These are phyloP conservation scores for Vitis hybrid DNA, from an alignment of 177 flowering plant species.

Conservation along the genomic window DNA sequence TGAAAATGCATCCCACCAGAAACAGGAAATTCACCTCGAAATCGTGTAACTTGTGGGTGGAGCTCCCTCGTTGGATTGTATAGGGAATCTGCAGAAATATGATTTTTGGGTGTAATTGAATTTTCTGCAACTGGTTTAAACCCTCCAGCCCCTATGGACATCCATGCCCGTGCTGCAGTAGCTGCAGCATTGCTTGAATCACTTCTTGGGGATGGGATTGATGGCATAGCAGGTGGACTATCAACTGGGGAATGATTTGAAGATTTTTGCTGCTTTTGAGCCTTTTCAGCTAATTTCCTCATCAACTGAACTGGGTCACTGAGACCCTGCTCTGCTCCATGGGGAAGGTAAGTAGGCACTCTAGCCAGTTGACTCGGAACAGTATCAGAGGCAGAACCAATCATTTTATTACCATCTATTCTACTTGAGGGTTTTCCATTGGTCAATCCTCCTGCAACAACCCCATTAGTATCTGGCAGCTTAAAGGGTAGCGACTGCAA, in stretches of 20 bases:
- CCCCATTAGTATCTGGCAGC: constrained; percentile 30
- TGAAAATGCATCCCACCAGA: constrained; percentile 36
- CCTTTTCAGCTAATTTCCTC: constrained; percentile 58
- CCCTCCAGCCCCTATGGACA: constrained; percentile 68
- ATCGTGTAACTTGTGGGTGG: constrained; percentile 37
- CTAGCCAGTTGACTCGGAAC: constrained; percentile 31
- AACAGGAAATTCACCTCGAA: constrained; percentile 42
- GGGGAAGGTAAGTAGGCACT: constrained; percentile 28
- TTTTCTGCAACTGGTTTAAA: constrained; percentile 36
- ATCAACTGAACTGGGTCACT: constrained; percentile 68
- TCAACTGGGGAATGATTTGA: constrained; percentile 23
- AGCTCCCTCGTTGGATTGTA: constrained; percentile 48
- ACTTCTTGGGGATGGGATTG: constrained; percentile 45
- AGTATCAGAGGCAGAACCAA: constrained; percentile 26
- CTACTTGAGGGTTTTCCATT: constrained; percentile 38
- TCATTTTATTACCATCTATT: constrained; percentile 20
- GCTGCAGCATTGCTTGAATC: constrained; percentile 52
- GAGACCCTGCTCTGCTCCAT: constrained; percentile 51
- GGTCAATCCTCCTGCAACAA: constrained; percentile 35
- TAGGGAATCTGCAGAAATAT: constrained; percentile 57
- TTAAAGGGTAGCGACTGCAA: constrained; percentile 24
- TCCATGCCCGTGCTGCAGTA: constrained; percentile 81
- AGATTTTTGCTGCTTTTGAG: constrained; percentile 51
- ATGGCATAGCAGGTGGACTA: constrained; percentile 24
- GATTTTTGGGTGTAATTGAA: constrained; percentile 32